Conservation (phyloP, 768 basidiomycete genomes). For the Lentinula raphanica region DNA sequence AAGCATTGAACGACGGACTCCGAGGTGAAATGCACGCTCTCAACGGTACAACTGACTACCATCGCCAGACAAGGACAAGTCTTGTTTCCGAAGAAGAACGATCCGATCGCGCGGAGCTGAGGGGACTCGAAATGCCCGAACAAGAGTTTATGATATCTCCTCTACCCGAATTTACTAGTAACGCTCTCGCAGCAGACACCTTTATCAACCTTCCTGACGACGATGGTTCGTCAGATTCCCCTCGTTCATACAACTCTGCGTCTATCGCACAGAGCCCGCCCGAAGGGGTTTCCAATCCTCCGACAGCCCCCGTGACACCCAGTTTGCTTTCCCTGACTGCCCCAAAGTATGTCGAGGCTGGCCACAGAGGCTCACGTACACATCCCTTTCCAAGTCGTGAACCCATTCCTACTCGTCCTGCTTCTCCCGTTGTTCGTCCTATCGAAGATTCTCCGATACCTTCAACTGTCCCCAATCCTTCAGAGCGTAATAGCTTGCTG, state of each 20-base stretch:
- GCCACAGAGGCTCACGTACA: conserved; percentile 12
- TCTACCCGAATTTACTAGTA: conserved; percentile 35
- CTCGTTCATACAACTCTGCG: conserved; percentile 15
- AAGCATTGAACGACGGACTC: not conserved
- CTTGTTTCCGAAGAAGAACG: conserved; percentile 11
- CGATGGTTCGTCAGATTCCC: conserved; percentile 10
- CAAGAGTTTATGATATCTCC: conserved; percentile 38
- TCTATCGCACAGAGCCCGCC: conserved; percentile 11
- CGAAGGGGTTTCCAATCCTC: not conserved
- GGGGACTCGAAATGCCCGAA: conserved; percentile 22
- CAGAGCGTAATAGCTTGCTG: conserved; percentile 14
- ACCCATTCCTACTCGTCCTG: conserved; percentile 9
- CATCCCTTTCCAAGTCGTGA: conserved; percentile 20
- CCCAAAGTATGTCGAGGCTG: conserved; percentile 5
- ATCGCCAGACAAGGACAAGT: not conserved
- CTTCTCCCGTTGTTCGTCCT: conserved; percentile 12
- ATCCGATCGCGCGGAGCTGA: conserved; percentile 31
- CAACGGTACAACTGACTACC: not conserved
- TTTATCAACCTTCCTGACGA: conserved; percentile 31
- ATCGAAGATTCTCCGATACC: conserved; percentile 17
- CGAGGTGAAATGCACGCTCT: conserved; percentile 1
- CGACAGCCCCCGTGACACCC: conserved; percentile 7
- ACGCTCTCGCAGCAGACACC: conserved; percentile 23
- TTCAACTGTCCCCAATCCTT: conserved; percentile 16
- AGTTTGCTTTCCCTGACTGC: conserved; percentile 15